Evolutionary conservation across 768 basidiomycete species (phyloP).

Genomic region (Clitopilus hobsonii): DNA sequence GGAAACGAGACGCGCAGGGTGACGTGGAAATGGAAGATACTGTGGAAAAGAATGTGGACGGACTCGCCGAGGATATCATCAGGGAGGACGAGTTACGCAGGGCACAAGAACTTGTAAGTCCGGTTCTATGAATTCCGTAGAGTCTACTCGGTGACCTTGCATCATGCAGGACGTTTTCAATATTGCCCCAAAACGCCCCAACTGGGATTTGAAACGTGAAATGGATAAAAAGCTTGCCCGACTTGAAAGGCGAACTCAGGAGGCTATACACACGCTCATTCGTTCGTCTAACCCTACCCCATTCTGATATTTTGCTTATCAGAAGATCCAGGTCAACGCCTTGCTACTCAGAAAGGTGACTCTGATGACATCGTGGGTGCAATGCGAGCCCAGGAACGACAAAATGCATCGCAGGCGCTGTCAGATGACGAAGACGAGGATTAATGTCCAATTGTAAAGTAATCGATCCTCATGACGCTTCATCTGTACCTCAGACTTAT

Average conservation of each 20-base stretch:
- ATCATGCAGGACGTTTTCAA: slow-evolving; percentile 80
- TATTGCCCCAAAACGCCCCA: slow-evolving; percentile 94
- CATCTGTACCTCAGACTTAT: no score
- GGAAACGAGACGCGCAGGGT: slow-evolving; percentile 54
- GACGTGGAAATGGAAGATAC: slow-evolving; percentile 70
- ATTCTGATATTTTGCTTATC: neutral
- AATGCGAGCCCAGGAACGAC: slow-evolving; percentile 72
- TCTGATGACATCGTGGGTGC: slow-evolving; percentile 79
- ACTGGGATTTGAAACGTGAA: slow-evolving; percentile 95
- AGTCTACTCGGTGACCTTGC: neutral
- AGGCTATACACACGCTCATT: slow-evolving; percentile 89
- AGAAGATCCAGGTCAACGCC: slow-evolving; percentile 57
- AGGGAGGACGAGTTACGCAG: slow-evolving; percentile 81
- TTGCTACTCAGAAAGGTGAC: slow-evolving; percentile 74
- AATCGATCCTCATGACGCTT: neutral
- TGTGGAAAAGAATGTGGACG: slow-evolving; percentile 80
- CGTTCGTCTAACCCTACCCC: slow-evolving; percentile 47
- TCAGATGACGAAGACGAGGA: slow-evolving; percentile 63
- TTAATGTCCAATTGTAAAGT: slow-evolving; percentile 8
- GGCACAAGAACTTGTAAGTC: slow-evolving; percentile 80
- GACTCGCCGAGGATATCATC: slow-evolving; percentile 81
- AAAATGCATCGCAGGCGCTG: slow-evolving; percentile 43
- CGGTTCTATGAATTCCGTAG: neutral
- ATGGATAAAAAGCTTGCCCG: slow-evolving; percentile 86
- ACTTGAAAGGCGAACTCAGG: slow-evolving; percentile 88